Conservation (phyloP, 208 protist genomes). For the Balamuthia mandrillaris region DNA sequence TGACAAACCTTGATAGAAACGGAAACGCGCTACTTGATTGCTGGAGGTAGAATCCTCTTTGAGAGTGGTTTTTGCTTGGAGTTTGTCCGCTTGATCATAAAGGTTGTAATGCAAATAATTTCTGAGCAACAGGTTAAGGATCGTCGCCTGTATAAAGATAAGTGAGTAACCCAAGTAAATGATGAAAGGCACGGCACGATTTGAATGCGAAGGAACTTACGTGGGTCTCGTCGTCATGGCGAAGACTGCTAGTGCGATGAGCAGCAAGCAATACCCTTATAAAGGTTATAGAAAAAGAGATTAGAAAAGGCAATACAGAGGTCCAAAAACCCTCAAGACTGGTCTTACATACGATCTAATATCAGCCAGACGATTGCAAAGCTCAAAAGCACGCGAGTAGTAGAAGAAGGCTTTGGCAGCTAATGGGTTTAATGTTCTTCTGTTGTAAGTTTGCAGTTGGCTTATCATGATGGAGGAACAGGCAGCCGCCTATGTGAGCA, state of each 20-base stretch:
- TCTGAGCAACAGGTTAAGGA: slow-evolving; percentile 78
- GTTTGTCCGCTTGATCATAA: slow-evolving; percentile 78
- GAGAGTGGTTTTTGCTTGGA: slow-evolving; percentile 68
- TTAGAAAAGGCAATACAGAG: too few species aligned
- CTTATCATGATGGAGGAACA: slow-evolving; percentile 1
- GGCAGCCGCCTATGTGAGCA: not conserved
- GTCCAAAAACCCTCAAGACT: not conserved
- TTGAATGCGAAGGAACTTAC: too few species aligned
- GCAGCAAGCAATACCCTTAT: slow-evolving; percentile 57
- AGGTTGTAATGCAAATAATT: slow-evolving; percentile 75
- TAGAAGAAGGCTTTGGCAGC: slow-evolving; percentile 70
- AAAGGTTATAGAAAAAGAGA: not conserved
- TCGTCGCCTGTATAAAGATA: slow-evolving; percentile 49
- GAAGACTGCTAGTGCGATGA: slow-evolving; percentile 67
- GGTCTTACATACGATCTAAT: slow-evolving; percentile 56
- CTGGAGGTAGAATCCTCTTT: slow-evolving; percentile 44
- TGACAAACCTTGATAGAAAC: slow-evolving; percentile 84
- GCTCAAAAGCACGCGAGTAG: slow-evolving; percentile 55
- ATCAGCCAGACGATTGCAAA: slow-evolving; percentile 39
- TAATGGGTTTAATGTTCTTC: slow-evolving; percentile 65
- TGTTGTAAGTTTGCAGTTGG: not conserved
- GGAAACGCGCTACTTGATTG: slow-evolving; percentile 88
- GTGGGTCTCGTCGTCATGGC: slow-evolving; percentile 62
- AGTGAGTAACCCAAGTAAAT: not conserved
- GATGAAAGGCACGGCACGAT: too few species aligned